Evolutionary conservation across 1,139 yeast genomes (phyloP), one percentile per base, ranked within the genome.

Genomic region (Arxiozyma slooffiae): DNA sequence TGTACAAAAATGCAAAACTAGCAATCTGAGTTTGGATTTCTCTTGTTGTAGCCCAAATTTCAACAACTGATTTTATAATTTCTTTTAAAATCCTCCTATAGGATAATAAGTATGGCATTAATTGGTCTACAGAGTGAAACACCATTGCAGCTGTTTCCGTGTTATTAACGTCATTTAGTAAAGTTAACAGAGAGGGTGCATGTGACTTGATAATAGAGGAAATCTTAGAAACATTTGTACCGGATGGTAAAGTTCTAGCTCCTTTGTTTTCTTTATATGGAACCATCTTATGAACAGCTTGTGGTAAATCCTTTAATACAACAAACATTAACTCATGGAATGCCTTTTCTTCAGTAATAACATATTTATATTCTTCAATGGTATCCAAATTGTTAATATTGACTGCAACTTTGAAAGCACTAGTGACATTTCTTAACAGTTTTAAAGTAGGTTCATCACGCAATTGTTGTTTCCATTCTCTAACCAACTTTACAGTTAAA

Each of bases 341-440:
- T 3, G 87, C 96, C 49, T 76, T 78, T 52, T 86, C 85, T 64
- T 85, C 87, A 36, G 89, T 82, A 44, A 87, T 79, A 6, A 83
- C 68, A 62, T 82, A 87, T 63, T 81, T 83, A 67, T 80, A 81
- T 51, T 79, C 80, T 46, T 71, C 73, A 1, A 61, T 57, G 38
- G 53, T 57, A 49, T 72, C 78, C 38, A 77, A 78, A 44, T 73
- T 75, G 62, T 83, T 81, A 56, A 82, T 74, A 61, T 85, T 79
- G 21, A 87, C 86, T 4, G 96, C 96, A 14, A 95, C 84, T 62
- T 85, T 84, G 71, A 92, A 88, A 0, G 97, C 97, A 58, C 81
- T 75, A 21, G 82, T 77, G 41, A 88, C 77, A 57, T 81, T 82
- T 66, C 82, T 85, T 55, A 89, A 70, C 1, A 79, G 67, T 59